A percentile compares a stretch with the other conserved stretches of the same genome.
phyloP scores from a whole-genome alignment of 768 basidiomycete species.

The Termitomyces sp. region DNA sequence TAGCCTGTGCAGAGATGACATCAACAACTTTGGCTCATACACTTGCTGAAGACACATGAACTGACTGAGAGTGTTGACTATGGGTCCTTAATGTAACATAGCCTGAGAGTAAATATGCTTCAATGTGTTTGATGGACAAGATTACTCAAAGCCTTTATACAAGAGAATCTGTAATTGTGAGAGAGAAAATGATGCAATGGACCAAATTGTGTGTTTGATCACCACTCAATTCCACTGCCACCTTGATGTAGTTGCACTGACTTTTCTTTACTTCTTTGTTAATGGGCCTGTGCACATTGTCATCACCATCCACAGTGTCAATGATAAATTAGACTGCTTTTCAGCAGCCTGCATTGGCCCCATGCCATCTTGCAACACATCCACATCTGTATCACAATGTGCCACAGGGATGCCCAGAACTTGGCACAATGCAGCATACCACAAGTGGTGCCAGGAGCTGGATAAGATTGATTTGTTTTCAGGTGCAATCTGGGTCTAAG shows the following conservation, averaged over 20 bases:
- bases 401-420: slow-evolving; percentile 4
- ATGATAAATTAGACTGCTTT: slow-evolving; percentile 28
- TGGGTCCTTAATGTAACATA: too few species aligned
- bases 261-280: neutral
- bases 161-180: too few species aligned
- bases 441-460: slow-evolving; percentile 60
- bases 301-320: slow-evolving; percentile 6
- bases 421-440: slow-evolving; percentile 17
- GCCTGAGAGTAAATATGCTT: too few species aligned
- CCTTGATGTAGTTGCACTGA: neutral
- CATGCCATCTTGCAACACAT: neutral
- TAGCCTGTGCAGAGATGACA: too few species aligned
- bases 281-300: slow-evolving; percentile 33
- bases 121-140: too few species aligned
- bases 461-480: slow-evolving; percentile 54
- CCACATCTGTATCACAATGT: neutral
- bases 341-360: slow-evolving; percentile 39
- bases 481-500: too few species aligned
- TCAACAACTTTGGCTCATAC: too few species aligned
- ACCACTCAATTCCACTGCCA: neutral
- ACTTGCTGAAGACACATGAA: too few species aligned
- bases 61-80: too few species aligned
- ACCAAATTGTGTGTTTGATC: neutral
- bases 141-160: too few species aligned
- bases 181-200: neutral